Evolutionary conservation across 1,284 basidiomycete species (phyloP).

Genomic region (Cutaneotrichosporon cutaneum): DNA sequence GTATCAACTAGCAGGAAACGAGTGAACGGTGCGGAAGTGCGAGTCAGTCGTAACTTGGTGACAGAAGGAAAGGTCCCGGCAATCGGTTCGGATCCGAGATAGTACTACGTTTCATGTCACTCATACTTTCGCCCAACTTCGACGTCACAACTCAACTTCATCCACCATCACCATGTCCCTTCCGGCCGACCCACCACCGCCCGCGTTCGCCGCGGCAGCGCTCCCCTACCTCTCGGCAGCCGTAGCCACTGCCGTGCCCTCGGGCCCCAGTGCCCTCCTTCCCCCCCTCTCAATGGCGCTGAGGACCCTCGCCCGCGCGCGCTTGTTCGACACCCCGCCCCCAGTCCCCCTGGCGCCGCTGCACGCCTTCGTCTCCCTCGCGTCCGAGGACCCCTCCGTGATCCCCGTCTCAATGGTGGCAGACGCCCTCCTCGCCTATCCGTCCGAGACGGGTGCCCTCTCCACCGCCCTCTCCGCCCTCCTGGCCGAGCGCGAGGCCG

Average conservation of each 20-base stretch:
- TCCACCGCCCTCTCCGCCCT: slow-evolving; percentile 5
- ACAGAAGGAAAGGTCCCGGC: background rate
- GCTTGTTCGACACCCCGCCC: background rate
- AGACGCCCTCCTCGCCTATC: slow-evolving; percentile 26
- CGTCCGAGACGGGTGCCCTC: slow-evolving; percentile 14
- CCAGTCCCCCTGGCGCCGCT: slow-evolving; percentile 14
- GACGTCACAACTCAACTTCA: background rate
- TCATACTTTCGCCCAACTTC: background rate
- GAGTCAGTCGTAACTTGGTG: too few relatives aligned
- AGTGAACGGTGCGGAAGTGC: background rate
- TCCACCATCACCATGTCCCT: background rate
- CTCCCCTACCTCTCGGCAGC: slow-evolving; percentile 14
- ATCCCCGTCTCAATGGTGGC: slow-evolving; percentile 6
- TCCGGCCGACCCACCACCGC: background rate
- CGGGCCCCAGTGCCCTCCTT: slow-evolving; percentile 10
- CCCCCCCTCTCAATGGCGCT: slow-evolving; percentile 10
- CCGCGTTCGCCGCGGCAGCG: background rate
- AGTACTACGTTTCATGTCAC: background rate
- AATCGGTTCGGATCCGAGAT: slow-evolving; percentile 2
- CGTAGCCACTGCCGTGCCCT: slow-evolving; percentile 8
- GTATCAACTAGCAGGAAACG: background rate
- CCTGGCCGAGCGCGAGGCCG: background rate
- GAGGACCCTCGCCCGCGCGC: slow-evolving; percentile 15
- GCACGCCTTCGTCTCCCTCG: slow-evolving; percentile 17
- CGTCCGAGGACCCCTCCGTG: background rate